These are phyloP conservation scores for Acer yangbiense DNA, from an alignment of 345 rosid species.

Conservation along the genomic window DNA sequence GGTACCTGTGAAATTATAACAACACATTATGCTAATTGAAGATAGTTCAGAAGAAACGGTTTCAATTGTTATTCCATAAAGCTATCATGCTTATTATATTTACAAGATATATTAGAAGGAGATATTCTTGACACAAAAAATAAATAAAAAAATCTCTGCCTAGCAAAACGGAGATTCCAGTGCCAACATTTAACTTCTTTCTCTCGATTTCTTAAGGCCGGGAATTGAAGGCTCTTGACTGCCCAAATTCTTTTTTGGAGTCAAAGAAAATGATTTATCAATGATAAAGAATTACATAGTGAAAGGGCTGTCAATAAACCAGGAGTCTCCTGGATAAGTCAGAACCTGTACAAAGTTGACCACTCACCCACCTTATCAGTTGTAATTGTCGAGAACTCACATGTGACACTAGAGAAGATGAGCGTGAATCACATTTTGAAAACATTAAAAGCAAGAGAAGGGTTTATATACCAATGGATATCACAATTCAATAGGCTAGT, in stretches of 20 bases:
- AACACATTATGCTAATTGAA: constrained; percentile 3
- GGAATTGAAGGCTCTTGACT: background rate
- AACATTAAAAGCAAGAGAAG: too few species aligned
- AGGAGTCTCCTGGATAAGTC: background rate
- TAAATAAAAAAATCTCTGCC: background rate
- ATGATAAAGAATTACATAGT: background rate
- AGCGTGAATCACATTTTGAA: too few species aligned
- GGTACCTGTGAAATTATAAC: constrained; percentile 63
- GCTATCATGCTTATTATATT: background rate
- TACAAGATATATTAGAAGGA: background rate
- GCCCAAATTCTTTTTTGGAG: background rate
- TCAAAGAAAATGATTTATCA: background rate
- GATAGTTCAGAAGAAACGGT: background rate
- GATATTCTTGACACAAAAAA: background rate
- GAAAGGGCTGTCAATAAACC: background rate
- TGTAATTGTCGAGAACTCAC: too few species aligned
- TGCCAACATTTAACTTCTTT: background rate
- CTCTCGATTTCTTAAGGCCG: background rate
- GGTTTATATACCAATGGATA: too few species aligned
- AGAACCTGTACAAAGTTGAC: background rate
- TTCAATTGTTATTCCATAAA: background rate
- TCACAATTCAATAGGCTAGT: too few species aligned
- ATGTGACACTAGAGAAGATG: too few species aligned
- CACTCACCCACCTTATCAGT: background rate
- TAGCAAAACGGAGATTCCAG: background rate